Base-by-base conservation (phyloP, 768 basidiomycete species). In the Trametes sanguinea region DNA sequence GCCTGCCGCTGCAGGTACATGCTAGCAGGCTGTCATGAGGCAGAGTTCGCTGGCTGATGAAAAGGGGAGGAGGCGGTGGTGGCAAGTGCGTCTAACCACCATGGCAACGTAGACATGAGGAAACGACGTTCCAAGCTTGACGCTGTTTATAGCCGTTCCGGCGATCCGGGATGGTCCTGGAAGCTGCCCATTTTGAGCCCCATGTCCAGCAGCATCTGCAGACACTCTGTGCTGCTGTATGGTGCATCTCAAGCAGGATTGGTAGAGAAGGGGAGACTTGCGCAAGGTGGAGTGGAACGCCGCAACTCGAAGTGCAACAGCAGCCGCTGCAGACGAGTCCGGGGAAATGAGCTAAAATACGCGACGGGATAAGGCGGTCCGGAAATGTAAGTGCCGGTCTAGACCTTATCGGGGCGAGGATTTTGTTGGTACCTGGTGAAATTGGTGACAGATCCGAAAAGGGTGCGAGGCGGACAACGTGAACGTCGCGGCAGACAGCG, bases 21-120 rank as follows among this genome's bases (percentile, higher is more conserved):
- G 55, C 63, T 64, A 54, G 63, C 63, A 52, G 54, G 59, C 62
- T 54, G 57, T 51, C 62, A 63, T 63, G 62, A 50, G 63, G 27
- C 51, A 51, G 37, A 29, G 45, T 35, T 13, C 27, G 39, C 27
- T 29, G 44, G 53, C 33, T 61, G 60, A 65, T 61, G 56, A 58
- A 48, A 22, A 35, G 52, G 5, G 39, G 16, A 44, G 39, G 60
- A 27, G 45, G 56, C 17, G 52, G 53, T 27, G 57, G 57, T 16
- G 42, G 50, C 40, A 42, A 48, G 62, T 60, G 58, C 63, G 63
- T 51, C 63, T 60, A 59, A 47, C 63, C 63, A 58, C 57, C 63
- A 64, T 56, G 63, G 58, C 58, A 56, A 64, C 54, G 62, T 37
- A 37, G 2, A 37, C 35, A 37, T 50, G 53, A 57, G 44, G 48